Evolutionary conservation across 2,329 filamentous ascomycete genomes (phyloP), one percentile per base, ranked within the genome.

Genomic region (Cladosporium sp.): DNA sequence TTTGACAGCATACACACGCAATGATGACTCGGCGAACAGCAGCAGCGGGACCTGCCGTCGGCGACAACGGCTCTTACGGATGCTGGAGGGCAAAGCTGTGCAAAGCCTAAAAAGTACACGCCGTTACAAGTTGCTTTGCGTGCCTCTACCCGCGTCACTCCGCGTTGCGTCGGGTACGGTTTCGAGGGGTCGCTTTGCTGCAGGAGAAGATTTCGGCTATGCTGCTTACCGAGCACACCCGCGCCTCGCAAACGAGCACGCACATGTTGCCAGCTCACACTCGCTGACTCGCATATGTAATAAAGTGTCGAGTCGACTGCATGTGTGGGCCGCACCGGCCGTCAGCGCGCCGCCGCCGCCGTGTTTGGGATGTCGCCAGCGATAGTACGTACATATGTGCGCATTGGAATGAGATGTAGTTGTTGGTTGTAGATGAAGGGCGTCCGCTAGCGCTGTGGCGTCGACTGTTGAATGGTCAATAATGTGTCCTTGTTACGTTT

Each of bases 311-410:
- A 34, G 15, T 47, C 51, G 51, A 40, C 36, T 28, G 37, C 17
- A 40, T 40, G 30, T 34, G 51, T 54, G 51, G 51, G 34, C 51
- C 51, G 51, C 51, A 55, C 51, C 51, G 51, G 51, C 51, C 51
- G 51, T 55, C 38, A 45, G 51, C 51, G 51, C 19, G 51, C 51
- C 39, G 51, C 19, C 30, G 30, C 30, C 30, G 30, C 51, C 38
- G 51, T 25, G 17, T 42, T 55, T 45, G 51, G 22, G 25, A 39
- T 28, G 22, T 47, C 51, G 51, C 37, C 51, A 54, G 37, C 51
- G 51, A 47, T 47, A 47, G 43, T 28, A 34, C 30, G 30, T 34
- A 34, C 30, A 34, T 34, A 47, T 47, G 25, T 36, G 47, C 28
- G 19, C 25, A 50, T 50, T 34, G 12, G n/a, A 37, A 19, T 30